Evolutionary conservation across 1,284 basidiomycete species (phyloP).

Genomic region (Schizophyllum amplum): DNA sequence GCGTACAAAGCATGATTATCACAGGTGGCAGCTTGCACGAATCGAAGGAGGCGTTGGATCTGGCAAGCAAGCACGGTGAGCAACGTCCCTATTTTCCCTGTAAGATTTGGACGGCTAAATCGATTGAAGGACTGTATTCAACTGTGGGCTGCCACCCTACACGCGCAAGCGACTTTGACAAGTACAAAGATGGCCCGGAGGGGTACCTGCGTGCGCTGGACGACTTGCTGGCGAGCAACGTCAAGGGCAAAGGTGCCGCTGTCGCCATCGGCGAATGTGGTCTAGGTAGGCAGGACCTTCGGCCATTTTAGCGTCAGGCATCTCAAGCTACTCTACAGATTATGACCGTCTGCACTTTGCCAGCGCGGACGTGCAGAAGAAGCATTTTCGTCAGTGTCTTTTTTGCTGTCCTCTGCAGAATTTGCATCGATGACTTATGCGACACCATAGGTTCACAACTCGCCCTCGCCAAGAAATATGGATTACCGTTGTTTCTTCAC

Average conservation of each 20-base stretch:
- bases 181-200: slow-evolving; percentile 48
- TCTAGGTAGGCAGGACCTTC: slow-evolving; percentile 42
- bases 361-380: slow-evolving; percentile 53
- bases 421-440: slow-evolving; percentile 1
- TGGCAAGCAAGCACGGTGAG: slow-evolving; percentile 56
- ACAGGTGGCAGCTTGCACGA: slow-evolving; percentile 75
- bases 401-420: background rate
- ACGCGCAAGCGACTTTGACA: slow-evolving; percentile 69
- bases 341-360: slow-evolving; percentile 81
- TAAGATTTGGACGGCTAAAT: too few species aligned
- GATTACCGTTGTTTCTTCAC: slow-evolving; percentile 81
- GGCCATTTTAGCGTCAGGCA: background rate
- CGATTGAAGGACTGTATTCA: slow-evolving; percentile 62
- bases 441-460: slow-evolving; percentile 46
- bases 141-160: slow-evolving; percentile 88
- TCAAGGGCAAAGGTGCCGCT: slow-evolving; percentile 48
- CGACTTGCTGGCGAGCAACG: slow-evolving; percentile 45
- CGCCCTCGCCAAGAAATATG: slow-evolving; percentile 59
- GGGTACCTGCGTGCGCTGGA: slow-evolving; percentile 62
- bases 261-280: slow-evolving; percentile 86
- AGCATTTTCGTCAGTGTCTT: slow-evolving; percentile 50
- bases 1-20: slow-evolving; percentile 73
- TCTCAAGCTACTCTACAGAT: slow-evolving; percentile 35
- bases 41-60: slow-evolving; percentile 49
- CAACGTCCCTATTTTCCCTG: background rate